A percentile compares a stretch with the other conserved stretches of the same genome.
Evolutionary conservation across 805 yeast species (phyloP).

Genomic region (Monosporozyma servazzii): DNA sequence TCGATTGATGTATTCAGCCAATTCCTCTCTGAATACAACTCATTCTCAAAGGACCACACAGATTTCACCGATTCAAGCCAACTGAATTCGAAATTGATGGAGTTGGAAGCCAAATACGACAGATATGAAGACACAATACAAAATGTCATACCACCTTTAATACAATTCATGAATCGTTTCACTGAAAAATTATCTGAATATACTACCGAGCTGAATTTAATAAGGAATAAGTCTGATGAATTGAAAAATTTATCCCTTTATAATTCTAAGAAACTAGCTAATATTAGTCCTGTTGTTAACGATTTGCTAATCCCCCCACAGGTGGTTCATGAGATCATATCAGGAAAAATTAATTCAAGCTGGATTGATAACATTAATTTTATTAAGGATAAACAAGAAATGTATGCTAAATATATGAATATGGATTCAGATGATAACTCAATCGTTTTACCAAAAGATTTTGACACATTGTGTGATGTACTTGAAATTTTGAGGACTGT

Average conservation of each 20-base stretch:
- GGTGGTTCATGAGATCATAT: constrained; percentile 46
- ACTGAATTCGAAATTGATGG: constrained; percentile 13
- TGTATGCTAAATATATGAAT: constrained; percentile 37
- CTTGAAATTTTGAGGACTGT: constrained; percentile 48
- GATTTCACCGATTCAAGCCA: constrained; percentile 4
- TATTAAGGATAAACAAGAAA: constrained; percentile 47
- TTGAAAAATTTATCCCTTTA: constrained; percentile 39
- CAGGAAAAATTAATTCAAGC: constrained; percentile 44
- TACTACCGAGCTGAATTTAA: constrained; percentile 51
- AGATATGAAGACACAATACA: constrained; percentile 18
- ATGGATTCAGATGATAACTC: constrained; percentile 3
- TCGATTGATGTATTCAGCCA: not conserved
- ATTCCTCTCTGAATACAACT: constrained; percentile 3
- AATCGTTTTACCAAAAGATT: constrained; percentile 19
- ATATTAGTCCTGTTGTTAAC: constrained; percentile 65
- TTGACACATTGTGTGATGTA: constrained; percentile 14
- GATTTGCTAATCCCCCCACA: constrained; percentile 71
- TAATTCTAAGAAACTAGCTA: constrained; percentile 40
- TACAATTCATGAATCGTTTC: constrained; percentile 44
- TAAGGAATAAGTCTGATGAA: constrained; percentile 44
- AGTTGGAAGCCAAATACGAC: constrained; percentile 13
- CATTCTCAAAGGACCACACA: constrained; percentile 5
- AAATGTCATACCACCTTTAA: constrained; percentile 37
- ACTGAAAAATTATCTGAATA: constrained; percentile 46
- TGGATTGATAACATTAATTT: constrained; percentile 63